phyloP scores from a whole-genome alignment of 1,284 basidiomycete species.

The Irpex lacteus region DNA sequence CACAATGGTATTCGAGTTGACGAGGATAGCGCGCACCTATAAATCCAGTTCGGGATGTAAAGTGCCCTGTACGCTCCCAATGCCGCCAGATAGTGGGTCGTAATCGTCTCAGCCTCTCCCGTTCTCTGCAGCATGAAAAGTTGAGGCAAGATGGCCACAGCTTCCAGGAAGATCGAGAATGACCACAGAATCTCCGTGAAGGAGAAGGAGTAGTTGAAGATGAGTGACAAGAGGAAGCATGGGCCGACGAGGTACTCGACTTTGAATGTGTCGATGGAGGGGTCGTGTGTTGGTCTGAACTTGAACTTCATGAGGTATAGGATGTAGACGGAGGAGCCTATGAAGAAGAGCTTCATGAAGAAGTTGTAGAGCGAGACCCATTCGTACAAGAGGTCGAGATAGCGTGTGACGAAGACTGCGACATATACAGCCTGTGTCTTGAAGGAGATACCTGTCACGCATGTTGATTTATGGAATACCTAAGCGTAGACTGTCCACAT shows the following conservation, averaged over 20 bases:
- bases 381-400: conserved; percentile 81
- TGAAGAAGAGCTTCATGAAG: conserved; percentile 97
- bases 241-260: conserved; percentile 91
- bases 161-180: conserved; percentile 97
- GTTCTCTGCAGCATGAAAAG: conserved; percentile 98
- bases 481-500: conserved; percentile 20
- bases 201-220: conserved; percentile 90
- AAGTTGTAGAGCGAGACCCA: conserved; percentile 90
- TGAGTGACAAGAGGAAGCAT: conserved; percentile 71
- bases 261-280: conserved; percentile 96
- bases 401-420: conserved; percentile 85
- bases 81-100: conserved; percentile 97
- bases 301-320: conserved; percentile 92
- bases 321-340: conserved; percentile 83
- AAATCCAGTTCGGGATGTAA: conserved; percentile 99
- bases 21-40: conserved; percentile 57
- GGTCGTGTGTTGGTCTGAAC: conserved; percentile 93
- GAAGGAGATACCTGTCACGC: conserved; percentile 84
- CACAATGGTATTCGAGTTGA: neutral
- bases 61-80: conserved; percentile 90
- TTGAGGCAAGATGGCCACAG: conserved; percentile 95
- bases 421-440: conserved; percentile 96
- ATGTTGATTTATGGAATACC: neutral
- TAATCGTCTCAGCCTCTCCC: conserved; percentile 98
- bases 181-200: conserved; percentile 85